Conservation (phyloP, 257 asterid species). For the Apocynum venetum region DNA sequence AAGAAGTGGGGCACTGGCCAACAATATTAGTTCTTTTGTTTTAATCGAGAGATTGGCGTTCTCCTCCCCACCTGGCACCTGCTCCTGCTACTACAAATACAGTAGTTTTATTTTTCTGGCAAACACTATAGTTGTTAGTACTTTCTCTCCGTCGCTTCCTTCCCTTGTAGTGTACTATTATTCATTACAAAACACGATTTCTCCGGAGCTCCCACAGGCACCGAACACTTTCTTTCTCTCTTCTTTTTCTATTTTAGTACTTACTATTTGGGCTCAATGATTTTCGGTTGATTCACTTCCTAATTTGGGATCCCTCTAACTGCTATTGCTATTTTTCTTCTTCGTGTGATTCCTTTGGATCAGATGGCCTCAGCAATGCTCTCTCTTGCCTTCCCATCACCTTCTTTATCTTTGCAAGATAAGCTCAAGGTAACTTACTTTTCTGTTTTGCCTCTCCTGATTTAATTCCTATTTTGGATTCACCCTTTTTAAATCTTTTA, state of each 20-base stretch:
- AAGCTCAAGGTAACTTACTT: constrained; percentile 35
- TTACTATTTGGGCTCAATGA: neutral
- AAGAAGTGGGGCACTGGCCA: too few relatives aligned
- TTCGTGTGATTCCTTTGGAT: neutral
- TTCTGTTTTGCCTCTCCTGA: too few relatives aligned
- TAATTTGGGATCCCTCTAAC: neutral
- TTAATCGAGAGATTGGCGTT: too few relatives aligned
- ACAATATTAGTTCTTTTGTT: too few relatives aligned
- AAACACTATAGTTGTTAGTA: too few relatives aligned
- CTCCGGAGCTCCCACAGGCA: neutral
- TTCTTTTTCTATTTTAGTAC: neutral
- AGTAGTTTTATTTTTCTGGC: too few relatives aligned
- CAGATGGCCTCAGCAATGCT: constrained; percentile 50
- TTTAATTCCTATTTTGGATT: too few relatives aligned
- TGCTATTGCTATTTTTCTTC: neutral
- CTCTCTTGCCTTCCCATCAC: constrained; percentile 36
- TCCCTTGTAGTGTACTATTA: too few relatives aligned
- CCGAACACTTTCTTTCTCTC: neutral
- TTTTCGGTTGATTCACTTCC: neutral
- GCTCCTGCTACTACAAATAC: too few relatives aligned
- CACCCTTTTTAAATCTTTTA: neutral
- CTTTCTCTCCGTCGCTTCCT: too few relatives aligned
- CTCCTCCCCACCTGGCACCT: too few relatives aligned
- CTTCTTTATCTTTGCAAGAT: constrained; percentile 30
- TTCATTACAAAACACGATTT: too few relatives aligned